These are phyloP conservation scores for Sporothrix luriei DNA, from an alignment of 2,329 filamentous ascomycete genomes.

Conservation along the genomic window DNA sequence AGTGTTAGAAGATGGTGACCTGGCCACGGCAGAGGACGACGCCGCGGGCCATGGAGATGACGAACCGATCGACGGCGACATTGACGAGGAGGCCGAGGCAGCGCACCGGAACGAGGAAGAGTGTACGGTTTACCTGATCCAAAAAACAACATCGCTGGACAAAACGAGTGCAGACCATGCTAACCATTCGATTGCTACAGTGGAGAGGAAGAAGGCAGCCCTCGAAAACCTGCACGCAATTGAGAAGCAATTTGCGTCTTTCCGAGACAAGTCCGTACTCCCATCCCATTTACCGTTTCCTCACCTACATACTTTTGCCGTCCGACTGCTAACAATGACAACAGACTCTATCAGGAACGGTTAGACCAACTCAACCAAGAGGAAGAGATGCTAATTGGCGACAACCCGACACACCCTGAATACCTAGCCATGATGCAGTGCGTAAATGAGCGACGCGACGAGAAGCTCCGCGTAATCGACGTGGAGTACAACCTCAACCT, in stretches of 20 bases:
- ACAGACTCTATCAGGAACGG: slow-evolving; percentile 83
- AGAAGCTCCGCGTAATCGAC: slow-evolving; percentile 76
- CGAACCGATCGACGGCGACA: slow-evolving; percentile 57
- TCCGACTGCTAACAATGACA: slow-evolving; percentile 1
- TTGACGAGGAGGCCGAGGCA: slow-evolving; percentile 62
- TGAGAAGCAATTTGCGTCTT: slow-evolving; percentile 84
- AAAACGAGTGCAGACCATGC: neutral
- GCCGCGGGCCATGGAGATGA: slow-evolving; percentile 56
- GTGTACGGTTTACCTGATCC: slow-evolving; percentile 48
- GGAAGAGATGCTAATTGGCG: slow-evolving; percentile 62
- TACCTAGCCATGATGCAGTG: slow-evolving; percentile 88
- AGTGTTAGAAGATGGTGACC: slow-evolving; percentile 39
- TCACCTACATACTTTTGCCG: neutral
- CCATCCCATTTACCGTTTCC: neutral
- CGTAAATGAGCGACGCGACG: slow-evolving; percentile 77
- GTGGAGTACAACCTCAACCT: slow-evolving; percentile 73
- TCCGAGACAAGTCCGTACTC: slow-evolving; percentile 70
- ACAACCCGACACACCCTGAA: slow-evolving; percentile 79
- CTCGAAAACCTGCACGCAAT: slow-evolving; percentile 78
- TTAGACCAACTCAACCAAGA: slow-evolving; percentile 76
- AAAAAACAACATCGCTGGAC: neutral
- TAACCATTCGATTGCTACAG: slow-evolving; percentile 48
- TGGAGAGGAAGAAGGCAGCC: slow-evolving; percentile 75
- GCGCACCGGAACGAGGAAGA: slow-evolving; percentile 67
- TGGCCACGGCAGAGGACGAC: slow-evolving; percentile 44